These are phyloP conservation scores for Fraxinus baroniana DNA, from an alignment of 305 asterid genomes.

Conservation along the genomic window DNA sequence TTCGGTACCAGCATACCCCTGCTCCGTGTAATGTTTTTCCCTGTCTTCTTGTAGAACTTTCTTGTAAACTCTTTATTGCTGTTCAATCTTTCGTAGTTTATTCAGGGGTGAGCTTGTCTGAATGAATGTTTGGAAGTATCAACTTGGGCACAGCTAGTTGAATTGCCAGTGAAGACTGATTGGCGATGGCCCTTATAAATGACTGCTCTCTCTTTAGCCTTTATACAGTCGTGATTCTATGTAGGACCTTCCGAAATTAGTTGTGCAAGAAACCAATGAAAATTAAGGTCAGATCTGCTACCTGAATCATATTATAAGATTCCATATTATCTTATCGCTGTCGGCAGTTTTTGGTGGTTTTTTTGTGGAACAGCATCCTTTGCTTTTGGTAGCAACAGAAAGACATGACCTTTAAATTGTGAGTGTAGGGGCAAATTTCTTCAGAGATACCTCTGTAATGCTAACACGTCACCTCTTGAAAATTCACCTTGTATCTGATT, in stretches of 20 bases:
- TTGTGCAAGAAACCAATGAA: slow-evolving; percentile 11
- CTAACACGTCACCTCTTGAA: not conserved
- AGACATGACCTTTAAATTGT: not conserved
- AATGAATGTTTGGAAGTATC: slow-evolving; percentile 18
- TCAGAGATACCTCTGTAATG: not conserved
- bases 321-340: slow-evolving; percentile 5
- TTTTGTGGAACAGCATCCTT: not conserved
- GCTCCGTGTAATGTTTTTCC: slow-evolving; percentile 27
- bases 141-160: slow-evolving; percentile 22
- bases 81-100: not conserved
- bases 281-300: not conserved
- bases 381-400: not conserved
- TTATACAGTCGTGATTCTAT: slow-evolving; percentile 23
- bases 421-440: not conserved
- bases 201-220: slow-evolving; percentile 11
- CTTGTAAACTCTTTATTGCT: not conserved
- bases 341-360: slow-evolving; percentile 18
- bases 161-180: slow-evolving; percentile 13
- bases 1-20: slow-evolving; percentile 29
- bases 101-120: not conserved
- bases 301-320: slow-evolving; percentile 1
- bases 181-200: slow-evolving; percentile 30
- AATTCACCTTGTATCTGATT: not conserved
- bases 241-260: slow-evolving; percentile 27
- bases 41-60: slow-evolving; percentile 18